A percentile compares a stretch with the other conserved stretches of the same genome.
These are phyloP conservation scores for Coriolopsis trogii DNA, from an alignment of 1,284 basidiomycete species.

Conservation along the genomic window DNA sequence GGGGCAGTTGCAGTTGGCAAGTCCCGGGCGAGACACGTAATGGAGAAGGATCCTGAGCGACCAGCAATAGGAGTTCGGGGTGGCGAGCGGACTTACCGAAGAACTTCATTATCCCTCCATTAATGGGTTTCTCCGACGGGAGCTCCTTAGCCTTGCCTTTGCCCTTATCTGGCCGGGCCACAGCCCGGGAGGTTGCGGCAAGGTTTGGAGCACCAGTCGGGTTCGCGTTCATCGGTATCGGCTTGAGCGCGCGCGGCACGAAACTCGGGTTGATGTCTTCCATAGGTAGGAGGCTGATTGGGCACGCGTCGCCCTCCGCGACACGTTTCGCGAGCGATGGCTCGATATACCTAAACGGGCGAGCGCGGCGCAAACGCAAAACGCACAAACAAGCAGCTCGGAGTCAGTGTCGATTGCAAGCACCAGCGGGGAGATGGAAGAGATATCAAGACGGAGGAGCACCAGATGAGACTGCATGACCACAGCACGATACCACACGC, in stretches of 20 bases:
- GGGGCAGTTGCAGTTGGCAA: slow-evolving; percentile 24
- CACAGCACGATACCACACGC: slow-evolving; percentile 2
- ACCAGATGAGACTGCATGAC: slow-evolving; percentile 13
- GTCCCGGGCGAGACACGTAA: slow-evolving; percentile 33
- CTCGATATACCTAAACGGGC: slow-evolving; percentile 55
- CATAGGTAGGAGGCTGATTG: slow-evolving; percentile 74
- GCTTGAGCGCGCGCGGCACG: slow-evolving; percentile 49
- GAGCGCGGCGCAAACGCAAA: slow-evolving; percentile 3
- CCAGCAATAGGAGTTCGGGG: too few species aligned
- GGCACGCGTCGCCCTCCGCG: slow-evolving; percentile 79
- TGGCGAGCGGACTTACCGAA: slow-evolving; percentile 61
- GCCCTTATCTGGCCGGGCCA: slow-evolving; percentile 32
- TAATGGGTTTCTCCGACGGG: slow-evolving; percentile 34
- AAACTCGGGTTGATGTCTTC: slow-evolving; percentile 79
- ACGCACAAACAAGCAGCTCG: slow-evolving; percentile 5
- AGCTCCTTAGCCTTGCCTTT: slow-evolving; percentile 43
- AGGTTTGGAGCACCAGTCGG: too few species aligned
- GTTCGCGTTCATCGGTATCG: slow-evolving; percentile 38
- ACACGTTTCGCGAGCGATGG: slow-evolving; percentile 63
- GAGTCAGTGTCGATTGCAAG: not conserved
- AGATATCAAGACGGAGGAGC: not conserved
- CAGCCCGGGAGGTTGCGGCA: too few species aligned
- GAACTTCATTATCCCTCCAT: slow-evolving; percentile 56
- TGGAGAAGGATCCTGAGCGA: too few species aligned
- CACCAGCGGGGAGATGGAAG: slow-evolving; percentile 3